A percentile compares a stretch with the other conserved stretches of the same genome.
These are phyloP conservation scores for Starmerella apis DNA, from an alignment of 805 yeast species.

Conservation along the genomic window DNA sequence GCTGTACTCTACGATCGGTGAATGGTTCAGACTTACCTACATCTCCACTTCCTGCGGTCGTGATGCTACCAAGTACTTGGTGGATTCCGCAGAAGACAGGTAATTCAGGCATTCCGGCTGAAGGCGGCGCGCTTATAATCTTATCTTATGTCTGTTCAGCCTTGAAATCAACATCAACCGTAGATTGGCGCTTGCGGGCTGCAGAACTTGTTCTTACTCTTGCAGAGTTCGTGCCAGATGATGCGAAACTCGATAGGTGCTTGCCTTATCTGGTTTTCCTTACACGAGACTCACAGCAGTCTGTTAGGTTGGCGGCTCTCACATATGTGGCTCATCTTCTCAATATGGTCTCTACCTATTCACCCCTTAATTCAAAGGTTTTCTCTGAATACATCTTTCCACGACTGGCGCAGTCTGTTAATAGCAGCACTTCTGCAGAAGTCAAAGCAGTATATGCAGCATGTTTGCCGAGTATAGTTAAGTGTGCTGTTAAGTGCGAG, in stretches of 20 bases:
- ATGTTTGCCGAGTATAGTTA: slow-evolving; percentile 63
- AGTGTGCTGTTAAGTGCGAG: slow-evolving; percentile 40
- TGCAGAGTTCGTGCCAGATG: slow-evolving; percentile 69
- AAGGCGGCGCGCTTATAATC: slow-evolving; percentile 44
- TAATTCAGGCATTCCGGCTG: not conserved
- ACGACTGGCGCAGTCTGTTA: slow-evolving; percentile 39
- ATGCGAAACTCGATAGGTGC: slow-evolving; percentile 72
- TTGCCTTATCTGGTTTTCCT: slow-evolving; percentile 70
- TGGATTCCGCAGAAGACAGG: slow-evolving; percentile 11
- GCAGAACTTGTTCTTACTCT: slow-evolving; percentile 67
- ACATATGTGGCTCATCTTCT: slow-evolving; percentile 58
- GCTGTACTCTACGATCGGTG: slow-evolving; percentile 3
- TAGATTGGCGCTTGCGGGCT: slow-evolving; percentile 53
- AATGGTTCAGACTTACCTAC: slow-evolving; percentile 9
- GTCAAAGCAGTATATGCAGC: slow-evolving; percentile 61
- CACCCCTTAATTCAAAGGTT: slow-evolving; percentile 63
- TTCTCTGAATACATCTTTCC: slow-evolving; percentile 81
- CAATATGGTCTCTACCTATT: slow-evolving; percentile 49
- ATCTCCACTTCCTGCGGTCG: slow-evolving; percentile 16
- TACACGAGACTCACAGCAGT: slow-evolving; percentile 55
- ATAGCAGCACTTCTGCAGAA: slow-evolving; percentile 36
- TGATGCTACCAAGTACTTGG: slow-evolving; percentile 10
- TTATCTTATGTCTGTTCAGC: slow-evolving; percentile 50
- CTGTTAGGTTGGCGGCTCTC: slow-evolving; percentile 59
- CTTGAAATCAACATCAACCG: slow-evolving; percentile 49